These are phyloP conservation scores for Yarrowia porcina DNA, from an alignment of 805 yeast species.

Conservation along the genomic window DNA sequence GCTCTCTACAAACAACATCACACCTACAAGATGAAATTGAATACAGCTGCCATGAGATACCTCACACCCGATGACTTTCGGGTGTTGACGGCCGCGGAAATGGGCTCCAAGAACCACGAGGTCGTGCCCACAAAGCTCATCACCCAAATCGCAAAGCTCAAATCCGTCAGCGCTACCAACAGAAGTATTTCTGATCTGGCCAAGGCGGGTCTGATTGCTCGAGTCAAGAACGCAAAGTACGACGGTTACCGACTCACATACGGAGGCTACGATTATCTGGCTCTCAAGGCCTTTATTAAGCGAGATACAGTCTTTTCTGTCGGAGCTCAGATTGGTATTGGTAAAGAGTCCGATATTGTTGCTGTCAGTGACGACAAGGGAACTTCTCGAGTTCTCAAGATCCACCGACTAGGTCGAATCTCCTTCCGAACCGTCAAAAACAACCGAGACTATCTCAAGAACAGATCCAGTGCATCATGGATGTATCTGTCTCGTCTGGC, in stretches of 20 bases:
- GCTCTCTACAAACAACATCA: neutral
- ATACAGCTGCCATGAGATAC: constrained; percentile 90
- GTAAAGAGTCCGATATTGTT: constrained; percentile 90
- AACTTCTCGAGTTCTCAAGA: constrained; percentile 62
- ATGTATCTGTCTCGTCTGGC: constrained; percentile 87
- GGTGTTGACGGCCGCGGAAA: constrained; percentile 77
- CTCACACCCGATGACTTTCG: constrained; percentile 86
- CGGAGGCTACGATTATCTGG: constrained; percentile 88
- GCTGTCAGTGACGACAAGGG: constrained; percentile 59
- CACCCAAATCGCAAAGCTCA: constrained; percentile 71
- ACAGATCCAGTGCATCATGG: constrained; percentile 77
- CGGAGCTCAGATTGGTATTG: constrained; percentile 43
- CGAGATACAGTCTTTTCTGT: constrained; percentile 70
- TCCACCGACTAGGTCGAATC: constrained; percentile 90
- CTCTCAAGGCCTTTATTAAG: constrained; percentile 77
- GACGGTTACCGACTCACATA: constrained; percentile 91
- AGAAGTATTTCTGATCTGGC: constrained; percentile 82
- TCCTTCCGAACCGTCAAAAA: constrained; percentile 90
- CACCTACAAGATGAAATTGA: constrained; percentile 68
- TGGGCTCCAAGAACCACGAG: constrained; percentile 90
- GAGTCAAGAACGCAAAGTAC: constrained; percentile 84
- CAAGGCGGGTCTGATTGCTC: constrained; percentile 71
- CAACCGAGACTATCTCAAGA: constrained; percentile 84
- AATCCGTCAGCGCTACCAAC: constrained; percentile 71
- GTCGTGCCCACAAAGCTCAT: constrained; percentile 88